Evolutionary conservation across 1,284 basidiomycete species (phyloP).

Genomic region (Boletellus sp.): DNA sequence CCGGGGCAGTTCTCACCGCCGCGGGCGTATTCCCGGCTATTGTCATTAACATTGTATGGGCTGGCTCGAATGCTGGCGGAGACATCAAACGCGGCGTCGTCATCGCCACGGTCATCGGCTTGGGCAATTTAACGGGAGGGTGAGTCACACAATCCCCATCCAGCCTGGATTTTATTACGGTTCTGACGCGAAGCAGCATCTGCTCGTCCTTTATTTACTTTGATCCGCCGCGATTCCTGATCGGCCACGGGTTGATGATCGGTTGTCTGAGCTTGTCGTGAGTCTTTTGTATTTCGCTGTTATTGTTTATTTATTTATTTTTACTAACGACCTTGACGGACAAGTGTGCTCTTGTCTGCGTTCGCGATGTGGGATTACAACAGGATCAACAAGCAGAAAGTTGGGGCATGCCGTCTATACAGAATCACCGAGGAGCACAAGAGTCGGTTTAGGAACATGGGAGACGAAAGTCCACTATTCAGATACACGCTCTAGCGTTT

Average conservation of each 20-base stretch:
- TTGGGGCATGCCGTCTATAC: conserved; percentile 35
- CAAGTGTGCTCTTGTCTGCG: conserved; percentile 19
- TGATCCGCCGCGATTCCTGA: conserved; percentile 43
- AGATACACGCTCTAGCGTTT: conserved; percentile 33
- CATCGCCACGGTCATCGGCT: conserved; percentile 51
- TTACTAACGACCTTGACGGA: not conserved
- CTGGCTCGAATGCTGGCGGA: conserved; percentile 53
- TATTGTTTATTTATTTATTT: not conserved
- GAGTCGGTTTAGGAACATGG: conserved; percentile 39
- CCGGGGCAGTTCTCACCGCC: conserved; percentile 50
- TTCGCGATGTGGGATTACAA: conserved; percentile 41
- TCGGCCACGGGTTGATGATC: conserved; percentile 49
- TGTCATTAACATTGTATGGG: conserved; percentile 55
- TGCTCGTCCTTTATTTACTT: conserved; percentile 42
- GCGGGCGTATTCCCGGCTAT: conserved; percentile 53
- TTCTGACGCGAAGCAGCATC: conserved; percentile 22
- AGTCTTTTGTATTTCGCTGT: conserved; percentile 2
- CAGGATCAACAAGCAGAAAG: conserved; percentile 40
- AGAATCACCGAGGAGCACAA: conserved; percentile 35
- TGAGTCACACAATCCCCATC: conserved; percentile 12
- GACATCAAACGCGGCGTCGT: conserved; percentile 50
- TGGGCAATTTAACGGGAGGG: conserved; percentile 50
- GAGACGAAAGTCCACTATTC: conserved; percentile 46
- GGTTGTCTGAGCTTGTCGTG: conserved; percentile 42
- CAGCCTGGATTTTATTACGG: not conserved